Evolutionary conservation across 768 basidiomycete genomes (phyloP).

Genomic region (Leccinum uliginosum): DNA sequence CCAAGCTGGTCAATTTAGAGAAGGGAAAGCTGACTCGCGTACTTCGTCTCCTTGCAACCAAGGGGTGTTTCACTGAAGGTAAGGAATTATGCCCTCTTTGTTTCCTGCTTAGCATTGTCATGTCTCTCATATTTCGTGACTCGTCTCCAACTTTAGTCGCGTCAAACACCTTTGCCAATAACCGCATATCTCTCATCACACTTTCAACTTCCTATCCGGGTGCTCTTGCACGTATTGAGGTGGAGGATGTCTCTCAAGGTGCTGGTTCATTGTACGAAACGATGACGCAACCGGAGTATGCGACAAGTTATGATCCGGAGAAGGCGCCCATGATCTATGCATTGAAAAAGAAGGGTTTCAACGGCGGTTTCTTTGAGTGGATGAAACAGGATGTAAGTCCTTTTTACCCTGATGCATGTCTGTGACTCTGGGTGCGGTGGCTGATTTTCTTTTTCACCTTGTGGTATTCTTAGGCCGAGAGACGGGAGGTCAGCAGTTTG

Average conservation of each 20-base stretch:
- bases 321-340: constrained; percentile 21
- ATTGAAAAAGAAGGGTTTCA: constrained; percentile 11
- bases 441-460: not conserved
- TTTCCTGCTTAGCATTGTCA: not conserved
- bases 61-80: constrained; percentile 31
- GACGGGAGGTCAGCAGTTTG: constrained; percentile 8
- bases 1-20: constrained; percentile 22
- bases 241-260: not conserved
- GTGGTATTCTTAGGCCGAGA: constrained; percentile 7
- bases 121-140: not conserved
- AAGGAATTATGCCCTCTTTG: not conserved
- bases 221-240: not conserved
- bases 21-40: constrained; percentile 28
- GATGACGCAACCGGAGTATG: not conserved
- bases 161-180: constrained; percentile 29
- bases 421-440: not conserved
- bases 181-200: constrained; percentile 30
- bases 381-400: constrained; percentile 19
- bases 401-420: not conserved
- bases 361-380: constrained; percentile 21
- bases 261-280: not conserved
- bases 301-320: not conserved
- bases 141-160: constrained; percentile 14
- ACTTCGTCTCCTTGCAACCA: constrained; percentile 28
- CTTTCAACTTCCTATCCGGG: constrained; percentile 6